phyloP scores from a whole-genome alignment of 768 basidiomycete species.

The Tephrocybe sp. region DNA sequence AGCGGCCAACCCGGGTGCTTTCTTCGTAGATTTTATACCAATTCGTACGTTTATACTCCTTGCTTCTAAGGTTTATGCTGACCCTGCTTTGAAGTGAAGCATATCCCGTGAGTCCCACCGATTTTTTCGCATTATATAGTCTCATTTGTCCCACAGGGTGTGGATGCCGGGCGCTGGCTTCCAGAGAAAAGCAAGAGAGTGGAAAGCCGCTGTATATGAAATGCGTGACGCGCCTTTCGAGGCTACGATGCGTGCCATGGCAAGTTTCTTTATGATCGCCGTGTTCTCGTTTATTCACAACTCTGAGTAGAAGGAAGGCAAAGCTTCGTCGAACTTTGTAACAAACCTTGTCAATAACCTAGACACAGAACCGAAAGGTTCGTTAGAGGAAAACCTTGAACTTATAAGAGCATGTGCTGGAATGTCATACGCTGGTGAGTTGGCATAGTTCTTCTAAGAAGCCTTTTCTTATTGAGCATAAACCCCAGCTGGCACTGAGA shows the following conservation, averaged over 20 bases:
- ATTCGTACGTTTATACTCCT: constrained; percentile 22
- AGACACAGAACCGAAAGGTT: constrained; percentile 19
- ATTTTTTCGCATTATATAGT: background rate
- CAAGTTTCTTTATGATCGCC: constrained; percentile 16
- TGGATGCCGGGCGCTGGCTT: constrained; percentile 55
- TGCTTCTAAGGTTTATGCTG: background rate
- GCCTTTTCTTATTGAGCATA: too few species aligned
- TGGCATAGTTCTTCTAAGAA: background rate
- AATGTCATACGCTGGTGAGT: constrained; percentile 35
- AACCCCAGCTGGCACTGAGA: constrained; percentile 39
- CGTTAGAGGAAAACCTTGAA: constrained; percentile 22
- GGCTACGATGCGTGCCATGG: constrained; percentile 36
- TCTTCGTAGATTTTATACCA: constrained; percentile 51
- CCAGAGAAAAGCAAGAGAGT: constrained; percentile 46
- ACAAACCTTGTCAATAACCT: constrained; percentile 27
- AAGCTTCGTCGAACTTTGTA: constrained; percentile 32
- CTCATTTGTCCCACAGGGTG: constrained; percentile 23
- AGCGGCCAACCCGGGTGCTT: constrained; percentile 50
- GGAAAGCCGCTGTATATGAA: constrained; percentile 44
- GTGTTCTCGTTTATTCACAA: background rate
- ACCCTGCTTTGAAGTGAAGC: constrained; percentile 36
- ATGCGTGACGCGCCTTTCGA: constrained; percentile 47
- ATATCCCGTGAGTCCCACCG: constrained; percentile 38
- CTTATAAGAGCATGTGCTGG: constrained; percentile 35
- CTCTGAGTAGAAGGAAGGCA: constrained; percentile 29